These are phyloP conservation scores for Gossypium thurberi DNA, from an alignment of 345 rosid species.

Conservation along the genomic window DNA sequence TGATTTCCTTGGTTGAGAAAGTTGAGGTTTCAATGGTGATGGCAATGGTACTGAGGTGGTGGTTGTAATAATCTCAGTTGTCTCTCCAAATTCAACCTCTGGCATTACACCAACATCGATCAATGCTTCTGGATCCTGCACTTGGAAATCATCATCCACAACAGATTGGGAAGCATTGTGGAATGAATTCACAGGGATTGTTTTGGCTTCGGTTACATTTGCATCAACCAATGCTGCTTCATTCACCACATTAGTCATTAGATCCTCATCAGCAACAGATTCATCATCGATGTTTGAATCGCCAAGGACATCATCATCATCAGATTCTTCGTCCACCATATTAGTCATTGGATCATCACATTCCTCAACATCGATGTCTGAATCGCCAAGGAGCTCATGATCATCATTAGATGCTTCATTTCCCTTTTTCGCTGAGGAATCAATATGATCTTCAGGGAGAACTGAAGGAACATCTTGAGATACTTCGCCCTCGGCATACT, in stretches of 20 bases:
- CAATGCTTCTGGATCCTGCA: background rate
- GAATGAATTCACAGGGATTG: background rate
- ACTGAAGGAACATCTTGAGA: background rate
- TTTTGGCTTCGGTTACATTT: background rate
- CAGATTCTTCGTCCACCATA: background rate
- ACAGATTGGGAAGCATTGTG: background rate
- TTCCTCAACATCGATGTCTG: background rate
- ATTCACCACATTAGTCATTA: background rate
- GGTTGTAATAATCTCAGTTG: background rate
- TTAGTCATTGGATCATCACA: too few species aligned
- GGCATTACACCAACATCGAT: conserved; percentile 10
- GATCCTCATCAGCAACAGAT: background rate
- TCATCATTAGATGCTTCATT: background rate
- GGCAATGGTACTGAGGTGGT: background rate
- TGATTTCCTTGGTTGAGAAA: conserved; percentile 19
- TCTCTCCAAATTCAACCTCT: conserved; percentile 15
- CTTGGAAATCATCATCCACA: background rate
- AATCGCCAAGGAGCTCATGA: background rate
- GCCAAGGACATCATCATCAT: background rate
- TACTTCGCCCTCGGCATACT: background rate
- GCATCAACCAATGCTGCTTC: background rate
- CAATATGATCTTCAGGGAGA: background rate
- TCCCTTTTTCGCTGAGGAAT: background rate
- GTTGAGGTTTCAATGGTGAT: conserved; percentile 21
- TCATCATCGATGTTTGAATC: background rate